phyloP scores from a whole-genome alignment of 2,329 filamentous ascomycete species.

The Penicillium digitatum region DNA sequence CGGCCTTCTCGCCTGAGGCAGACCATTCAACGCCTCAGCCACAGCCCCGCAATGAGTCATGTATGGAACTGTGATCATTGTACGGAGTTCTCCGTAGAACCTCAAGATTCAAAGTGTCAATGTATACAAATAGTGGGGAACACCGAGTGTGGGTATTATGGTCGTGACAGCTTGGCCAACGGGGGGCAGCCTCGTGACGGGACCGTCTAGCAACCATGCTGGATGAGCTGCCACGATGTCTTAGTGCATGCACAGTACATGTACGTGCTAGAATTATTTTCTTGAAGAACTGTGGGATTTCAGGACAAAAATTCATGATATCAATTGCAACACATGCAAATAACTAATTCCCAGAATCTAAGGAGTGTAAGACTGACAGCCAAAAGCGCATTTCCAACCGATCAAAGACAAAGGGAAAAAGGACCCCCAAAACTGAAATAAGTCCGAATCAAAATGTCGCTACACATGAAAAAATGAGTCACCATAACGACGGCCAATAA shows the following conservation, averaged over 20 bases:
- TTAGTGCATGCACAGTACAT: background rate
- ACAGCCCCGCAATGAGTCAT: conserved; percentile 5
- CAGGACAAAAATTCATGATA: background rate
- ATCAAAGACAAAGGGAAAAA: conserved; percentile 1
- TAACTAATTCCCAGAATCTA: background rate
- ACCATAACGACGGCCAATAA: conserved; percentile 4
- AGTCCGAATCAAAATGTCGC: background rate
- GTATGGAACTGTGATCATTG: background rate
- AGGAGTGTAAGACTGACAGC: conserved; percentile 3
- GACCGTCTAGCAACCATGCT: background rate
- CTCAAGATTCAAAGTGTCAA: background rate
- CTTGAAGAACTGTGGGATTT: background rate
- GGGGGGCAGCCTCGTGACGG: background rate
- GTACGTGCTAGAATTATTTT: background rate
- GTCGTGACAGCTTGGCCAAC: background rate
- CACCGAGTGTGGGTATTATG: background rate
- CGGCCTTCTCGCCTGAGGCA: background rate
- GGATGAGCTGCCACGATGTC: background rate
- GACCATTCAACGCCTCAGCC: background rate
- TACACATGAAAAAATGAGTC: conserved; percentile 5
- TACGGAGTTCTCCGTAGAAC: background rate
- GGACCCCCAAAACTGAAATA: background rate
- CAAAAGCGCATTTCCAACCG: background rate
- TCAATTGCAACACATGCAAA: background rate
- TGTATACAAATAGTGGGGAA: background rate